Evolutionary conservation across 129 eudicot genomes (phyloP), one percentile per base, ranked within the genome.

Genomic region (Mikania micrantha): DNA sequence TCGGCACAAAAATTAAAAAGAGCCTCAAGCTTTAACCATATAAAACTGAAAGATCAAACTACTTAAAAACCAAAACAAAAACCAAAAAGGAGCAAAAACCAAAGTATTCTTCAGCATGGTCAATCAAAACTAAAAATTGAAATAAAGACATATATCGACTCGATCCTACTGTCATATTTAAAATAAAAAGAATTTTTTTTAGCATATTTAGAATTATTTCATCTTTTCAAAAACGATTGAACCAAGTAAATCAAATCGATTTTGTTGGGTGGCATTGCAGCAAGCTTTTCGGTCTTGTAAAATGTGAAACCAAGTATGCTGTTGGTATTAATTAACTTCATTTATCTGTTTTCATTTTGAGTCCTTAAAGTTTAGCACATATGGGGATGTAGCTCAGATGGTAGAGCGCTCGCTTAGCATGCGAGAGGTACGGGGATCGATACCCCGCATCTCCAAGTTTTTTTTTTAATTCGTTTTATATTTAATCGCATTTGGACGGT

Each of bases 351-450:
- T n/a, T n/a, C n/a, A n/a, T n/a, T n/a, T n/a, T n/a, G n/a, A n/a
- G n/a, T n/a, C n/a, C n/a, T n/a, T n/a, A n/a, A n/a, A n/a, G n/a
- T n/a, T n/a, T n/a, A n/a, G n/a, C n/a, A n/a, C n/a, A n/a, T n/a
- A 13, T 25, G 87, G 87, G 84, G 85, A 78, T 81, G 86, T 84
- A 79, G 85, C 90, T 84, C 85, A 80, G 87, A 78, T 87, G 89
- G 87, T 85, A 78, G 90, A 85, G 90, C 87, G 84, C 90, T 85
- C 84, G 87, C 82, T 81, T 85, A 85, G 90, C 84, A 85, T 77
- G 92, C 80, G 88, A 83, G 88, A 85, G 92, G 92, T 77, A 83
- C 85, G 85, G 92, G 85, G 88, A 85, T 80, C 92, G 88, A 85
- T 85, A 83, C 88, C 77, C 74, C 80, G 74, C 77, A 80, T 80